Percentiles rank a stretch among this genome's conserved stretches.
phyloP scores from a whole-genome alignment of 1,284 basidiomycete genomes.

The Ganoderma lingzhi region DNA sequence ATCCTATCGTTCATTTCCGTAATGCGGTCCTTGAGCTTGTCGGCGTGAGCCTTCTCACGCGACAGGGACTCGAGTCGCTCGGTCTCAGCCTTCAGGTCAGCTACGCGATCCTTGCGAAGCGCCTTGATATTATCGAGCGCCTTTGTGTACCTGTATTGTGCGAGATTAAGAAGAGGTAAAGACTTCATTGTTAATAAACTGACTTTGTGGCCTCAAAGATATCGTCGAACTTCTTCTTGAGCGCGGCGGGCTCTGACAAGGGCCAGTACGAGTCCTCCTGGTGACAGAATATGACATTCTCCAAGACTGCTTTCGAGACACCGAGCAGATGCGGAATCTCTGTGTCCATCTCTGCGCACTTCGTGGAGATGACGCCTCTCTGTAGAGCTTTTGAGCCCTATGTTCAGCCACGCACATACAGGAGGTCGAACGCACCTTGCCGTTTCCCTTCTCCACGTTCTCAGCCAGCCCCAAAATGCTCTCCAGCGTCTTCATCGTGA shows the following conservation, averaged over 20 bases:
- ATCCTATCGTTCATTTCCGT: slow-evolving; percentile 70
- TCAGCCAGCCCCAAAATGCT: slow-evolving; percentile 84
- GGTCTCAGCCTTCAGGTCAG: slow-evolving; percentile 93
- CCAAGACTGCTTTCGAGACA: slow-evolving; percentile 95
- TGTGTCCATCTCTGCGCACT: slow-evolving; percentile 95
- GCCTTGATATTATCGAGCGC: slow-evolving; percentile 94
- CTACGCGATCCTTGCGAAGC: slow-evolving; percentile 88
- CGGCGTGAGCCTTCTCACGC: slow-evolving; percentile 87
- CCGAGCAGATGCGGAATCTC: slow-evolving; percentile 96
- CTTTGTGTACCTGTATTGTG: slow-evolving; percentile 86
- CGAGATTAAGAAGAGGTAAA: slow-evolving; percentile 3
- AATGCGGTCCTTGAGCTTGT: slow-evolving; percentile 81
- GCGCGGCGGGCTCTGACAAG: slow-evolving; percentile 85
- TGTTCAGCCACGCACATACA: neutral
- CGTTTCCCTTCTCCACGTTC: slow-evolving; percentile 65
- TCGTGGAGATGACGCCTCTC: slow-evolving; percentile 92
- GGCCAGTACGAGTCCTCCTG: slow-evolving; percentile 99
- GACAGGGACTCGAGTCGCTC: slow-evolving; percentile 86
- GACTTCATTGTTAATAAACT: slow-evolving; percentile 28
- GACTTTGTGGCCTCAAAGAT: slow-evolving; percentile 98
- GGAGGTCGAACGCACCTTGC: slow-evolving; percentile 65
- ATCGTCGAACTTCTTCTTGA: slow-evolving; percentile 99
- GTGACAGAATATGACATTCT: slow-evolving; percentile 99
- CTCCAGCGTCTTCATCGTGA: slow-evolving; percentile 99
- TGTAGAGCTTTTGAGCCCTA: slow-evolving; percentile 42